These are phyloP conservation scores for Sarocladium brachiariae DNA, from an alignment of 2,329 filamentous ascomycete species.

Conservation along the genomic window DNA sequence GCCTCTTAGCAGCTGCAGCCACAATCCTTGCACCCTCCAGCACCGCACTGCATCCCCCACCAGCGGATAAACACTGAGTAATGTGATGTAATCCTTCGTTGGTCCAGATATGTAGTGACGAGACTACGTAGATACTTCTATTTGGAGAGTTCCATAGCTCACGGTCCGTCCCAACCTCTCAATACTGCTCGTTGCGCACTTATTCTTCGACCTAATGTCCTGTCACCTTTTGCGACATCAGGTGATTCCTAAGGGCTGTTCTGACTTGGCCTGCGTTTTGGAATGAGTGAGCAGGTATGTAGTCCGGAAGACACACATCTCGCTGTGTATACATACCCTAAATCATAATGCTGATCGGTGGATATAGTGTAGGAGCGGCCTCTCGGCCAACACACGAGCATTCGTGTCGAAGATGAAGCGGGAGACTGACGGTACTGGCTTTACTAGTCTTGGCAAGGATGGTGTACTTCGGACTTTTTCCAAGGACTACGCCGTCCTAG, in stretches of 20 bases:
- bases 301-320: not conserved
- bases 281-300: not conserved
- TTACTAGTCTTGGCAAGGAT: not conserved
- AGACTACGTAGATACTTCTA: not conserved
- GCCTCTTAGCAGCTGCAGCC: too few relatives aligned
- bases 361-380: not conserved
- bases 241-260: not conserved
- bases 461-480: not conserved
- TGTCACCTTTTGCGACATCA: not conserved
- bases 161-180: not conserved
- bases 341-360: not conserved
- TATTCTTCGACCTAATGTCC: not conserved
- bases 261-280: not conserved
- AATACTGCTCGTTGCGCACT: not conserved
- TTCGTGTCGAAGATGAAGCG: not conserved
- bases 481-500: not conserved
- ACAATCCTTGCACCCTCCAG: too few relatives aligned
- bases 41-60: too few relatives aligned
- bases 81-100: not conserved
- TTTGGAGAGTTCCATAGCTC: not conserved
- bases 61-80: not conserved
- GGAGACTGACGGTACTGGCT: not conserved
- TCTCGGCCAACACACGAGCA: not conserved
- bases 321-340: not conserved
- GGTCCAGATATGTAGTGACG: not conserved